phyloP scores from a whole-genome alignment of 805 yeast species.

The Yamadazyma sp. region DNA sequence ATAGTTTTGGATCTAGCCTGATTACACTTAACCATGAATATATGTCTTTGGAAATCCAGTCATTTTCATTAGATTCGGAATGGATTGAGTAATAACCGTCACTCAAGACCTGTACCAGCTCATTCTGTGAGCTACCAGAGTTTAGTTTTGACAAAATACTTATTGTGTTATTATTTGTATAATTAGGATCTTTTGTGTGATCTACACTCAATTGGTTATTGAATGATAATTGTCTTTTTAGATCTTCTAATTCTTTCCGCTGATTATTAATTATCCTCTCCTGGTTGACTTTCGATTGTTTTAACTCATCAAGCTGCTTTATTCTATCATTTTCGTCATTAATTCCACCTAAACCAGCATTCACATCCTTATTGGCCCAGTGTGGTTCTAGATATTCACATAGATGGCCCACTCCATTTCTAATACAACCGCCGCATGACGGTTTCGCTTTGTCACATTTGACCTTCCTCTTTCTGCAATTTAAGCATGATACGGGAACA shows the following conservation, averaged over 20 bases:
- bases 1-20: conserved; percentile 37
- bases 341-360: not conserved
- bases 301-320: conserved; percentile 16
- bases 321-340: not conserved
- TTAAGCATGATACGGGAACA: conserved; percentile 39
- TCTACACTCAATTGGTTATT: conserved; percentile 15
- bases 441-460: conserved; percentile 42
- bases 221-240: conserved; percentile 25
- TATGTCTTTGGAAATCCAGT: conserved; percentile 3
- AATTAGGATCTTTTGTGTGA: conserved; percentile 1
- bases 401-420: conserved; percentile 37
- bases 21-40: conserved; percentile 40
- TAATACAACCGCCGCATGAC: conserved; percentile 39
- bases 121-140: conserved; percentile 1
- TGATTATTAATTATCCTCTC: conserved; percentile 25
- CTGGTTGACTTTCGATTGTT: conserved; percentile 13
- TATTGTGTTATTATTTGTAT: conserved; percentile 4
- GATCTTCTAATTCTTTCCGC: conserved; percentile 29
- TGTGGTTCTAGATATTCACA: conserved; percentile 40
- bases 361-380: conserved; percentile 21
- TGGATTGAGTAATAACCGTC: not conserved
- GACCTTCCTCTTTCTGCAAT: conserved; percentile 41
- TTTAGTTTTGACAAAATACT: conserved; percentile 8
- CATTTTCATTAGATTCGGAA: not conserved
- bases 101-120: conserved; percentile 1